These are phyloP conservation scores for Camelina neglecta DNA, from an alignment of 345 rosid species.

Conservation along the genomic window DNA sequence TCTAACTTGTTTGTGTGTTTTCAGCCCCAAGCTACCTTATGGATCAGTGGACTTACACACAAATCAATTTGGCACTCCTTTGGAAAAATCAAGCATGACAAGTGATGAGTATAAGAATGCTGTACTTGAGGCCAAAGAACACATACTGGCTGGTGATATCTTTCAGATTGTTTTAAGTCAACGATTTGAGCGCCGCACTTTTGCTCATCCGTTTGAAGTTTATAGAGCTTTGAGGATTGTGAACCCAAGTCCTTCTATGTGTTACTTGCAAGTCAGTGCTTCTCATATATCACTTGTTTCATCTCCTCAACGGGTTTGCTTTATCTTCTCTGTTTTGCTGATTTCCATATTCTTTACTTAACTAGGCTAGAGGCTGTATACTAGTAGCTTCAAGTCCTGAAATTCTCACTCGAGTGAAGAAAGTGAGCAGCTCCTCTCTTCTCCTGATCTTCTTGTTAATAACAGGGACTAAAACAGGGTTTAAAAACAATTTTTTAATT, in stretches of 20 bases:
- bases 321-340: conserved; percentile 28
- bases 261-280: conserved; percentile 68
- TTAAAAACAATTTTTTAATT: not conserved
- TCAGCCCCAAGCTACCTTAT: conserved; percentile 68
- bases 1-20: conserved; percentile 14
- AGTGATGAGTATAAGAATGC: conserved; percentile 70
- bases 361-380: conserved; percentile 80
- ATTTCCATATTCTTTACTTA: not conserved
- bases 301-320: not conserved
- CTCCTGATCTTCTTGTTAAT: not conserved
- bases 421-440: conserved; percentile 50
- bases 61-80: conserved; percentile 62
- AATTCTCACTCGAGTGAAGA: conserved; percentile 76
- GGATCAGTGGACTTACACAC: conserved; percentile 67
- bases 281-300: not conserved
- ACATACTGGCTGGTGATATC: conserved; percentile 80
- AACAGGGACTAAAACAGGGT: not conserved
- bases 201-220: conserved; percentile 88
- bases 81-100: conserved; percentile 75
- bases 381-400: conserved; percentile 93
- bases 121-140: conserved; percentile 75
- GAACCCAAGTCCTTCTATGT: conserved; percentile 90
- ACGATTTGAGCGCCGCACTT: conserved; percentile 80
- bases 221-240: conserved; percentile 81
- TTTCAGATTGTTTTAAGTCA: conserved; percentile 93